phyloP scores from a whole-genome alignment of 176 grass and related monocot species.

The Phoenix roebelenii region DNA sequence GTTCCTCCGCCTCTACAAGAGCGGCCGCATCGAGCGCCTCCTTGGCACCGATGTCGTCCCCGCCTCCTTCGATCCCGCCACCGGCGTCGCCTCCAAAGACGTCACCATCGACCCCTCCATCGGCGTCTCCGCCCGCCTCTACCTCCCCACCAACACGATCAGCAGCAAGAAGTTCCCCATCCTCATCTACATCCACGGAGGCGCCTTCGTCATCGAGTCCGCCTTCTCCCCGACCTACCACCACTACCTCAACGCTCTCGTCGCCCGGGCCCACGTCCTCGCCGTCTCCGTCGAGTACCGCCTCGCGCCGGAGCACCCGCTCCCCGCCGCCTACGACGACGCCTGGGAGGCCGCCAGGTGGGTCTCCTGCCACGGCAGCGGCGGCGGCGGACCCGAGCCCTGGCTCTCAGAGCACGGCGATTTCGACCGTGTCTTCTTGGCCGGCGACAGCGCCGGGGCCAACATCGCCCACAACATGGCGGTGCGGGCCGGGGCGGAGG shows the following conservation, averaged over 20 bases:
- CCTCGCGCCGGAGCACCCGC: slow-evolving; percentile 62
- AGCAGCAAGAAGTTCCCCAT: slow-evolving; percentile 32
- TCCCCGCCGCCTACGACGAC: slow-evolving; percentile 67
- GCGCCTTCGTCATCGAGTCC: slow-evolving; percentile 51
- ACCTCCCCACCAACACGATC: slow-evolving; percentile 24
- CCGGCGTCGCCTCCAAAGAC: slow-evolving; percentile 51
- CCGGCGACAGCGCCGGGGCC: slow-evolving; percentile 49
- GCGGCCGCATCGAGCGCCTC: slow-evolving; percentile 45
- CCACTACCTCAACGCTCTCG: slow-evolving; percentile 58
- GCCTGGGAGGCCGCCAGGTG: slow-evolving; percentile 33
- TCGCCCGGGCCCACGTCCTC: slow-evolving; percentile 30
- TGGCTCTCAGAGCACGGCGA: slow-evolving; percentile 40
- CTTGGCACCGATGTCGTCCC: slow-evolving; percentile 24
- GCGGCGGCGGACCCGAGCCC: slow-evolving; percentile 8
- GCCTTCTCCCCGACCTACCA: slow-evolving; percentile 52
- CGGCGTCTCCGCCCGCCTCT: slow-evolving; percentile 44
- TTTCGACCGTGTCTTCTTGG: slow-evolving; percentile 34
- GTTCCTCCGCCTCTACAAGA: slow-evolving; percentile 60
- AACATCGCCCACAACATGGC: slow-evolving; percentile 54
- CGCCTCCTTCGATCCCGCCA: slow-evolving; percentile 28
- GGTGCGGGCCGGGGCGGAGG: slow-evolving; percentile 17
- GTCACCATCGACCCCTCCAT: slow-evolving; percentile 30
- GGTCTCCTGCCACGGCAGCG: slow-evolving; percentile 32
- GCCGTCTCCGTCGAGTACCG: slow-evolving; percentile 77
- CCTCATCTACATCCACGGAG: slow-evolving; percentile 69